Base-by-base conservation (phyloP, 2,329 filamentous ascomycete species). In the Colletotrichum sp. region DNA sequence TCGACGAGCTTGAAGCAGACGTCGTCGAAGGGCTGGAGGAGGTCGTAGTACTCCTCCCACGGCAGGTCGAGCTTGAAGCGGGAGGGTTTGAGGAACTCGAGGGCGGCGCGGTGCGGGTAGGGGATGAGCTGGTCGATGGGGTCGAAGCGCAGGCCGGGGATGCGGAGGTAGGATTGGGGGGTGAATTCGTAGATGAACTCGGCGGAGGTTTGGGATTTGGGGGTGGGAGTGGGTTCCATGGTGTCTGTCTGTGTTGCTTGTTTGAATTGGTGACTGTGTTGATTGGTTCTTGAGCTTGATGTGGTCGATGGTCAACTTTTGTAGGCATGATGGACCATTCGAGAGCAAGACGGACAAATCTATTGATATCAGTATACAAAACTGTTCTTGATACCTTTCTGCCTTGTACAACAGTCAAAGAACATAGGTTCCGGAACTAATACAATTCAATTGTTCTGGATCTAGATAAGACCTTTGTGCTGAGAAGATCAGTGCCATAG, bases 101-200 rank as follows among this genome's bases (percentile, higher is more conserved):
- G 70, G 13, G 64, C 73, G 4, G 64, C 63, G 5, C 59, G 66
- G 28, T 73, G 57, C 24, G 30, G n/a, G 8, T 59, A 61, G 12
- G 73, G 70, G 8, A 75, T 69, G 10, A 75, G 70, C 13, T 18
- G 15, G 2, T 57, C 70, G 26, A 68, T 18, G 6, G 55, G 52
- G 64, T 75, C 70, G 21, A 75, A 73, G 43, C 59, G 21, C 39
- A 75, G 57, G 15, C 73, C 73, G 12, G 73, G 73, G 28, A 75
- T 73, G 57, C 73, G 73, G n/a, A 75, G 59, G 48, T 75, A 75
- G 26, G 72, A 15, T 52, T 75, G 73, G 9, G 73, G 57, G 9
- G n/a, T 26, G 26, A 28, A 16, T 10, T 68, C 30, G 57, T 63
- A 61, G 28, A 39, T 24, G 21, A 48, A 26, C 9, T 63, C 57